phyloP scores from a whole-genome alignment of 2,329 filamentous ascomycete genomes.

The Pseudodiploospora longispora region DNA sequence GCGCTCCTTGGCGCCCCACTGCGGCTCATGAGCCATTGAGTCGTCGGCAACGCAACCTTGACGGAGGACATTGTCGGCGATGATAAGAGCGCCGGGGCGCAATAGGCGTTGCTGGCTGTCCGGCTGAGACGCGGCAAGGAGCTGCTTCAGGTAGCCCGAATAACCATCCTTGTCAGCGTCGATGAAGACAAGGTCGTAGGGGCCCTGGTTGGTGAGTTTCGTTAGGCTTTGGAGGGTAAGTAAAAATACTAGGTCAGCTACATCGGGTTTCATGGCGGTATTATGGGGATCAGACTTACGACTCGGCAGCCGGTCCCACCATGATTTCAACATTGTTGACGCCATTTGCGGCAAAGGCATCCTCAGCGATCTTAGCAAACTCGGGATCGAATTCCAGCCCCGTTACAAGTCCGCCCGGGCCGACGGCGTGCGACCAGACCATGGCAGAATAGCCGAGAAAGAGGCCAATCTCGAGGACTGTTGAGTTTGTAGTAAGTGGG shows the following conservation, averaged over 20 bases:
- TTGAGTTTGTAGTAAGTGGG: background rate
- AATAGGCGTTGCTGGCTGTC: conserved; percentile 29
- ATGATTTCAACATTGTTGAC: conserved; percentile 34
- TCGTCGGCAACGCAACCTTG: conserved; percentile 33
- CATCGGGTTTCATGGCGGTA: background rate
- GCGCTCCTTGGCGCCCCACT: background rate
- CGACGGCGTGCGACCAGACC: conserved; percentile 39
- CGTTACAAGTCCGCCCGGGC: conserved; percentile 32
- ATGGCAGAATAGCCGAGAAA: conserved; percentile 42
- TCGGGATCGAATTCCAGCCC: conserved; percentile 38
- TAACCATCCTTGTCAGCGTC: conserved; percentile 43
- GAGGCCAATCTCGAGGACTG: conserved; percentile 42
- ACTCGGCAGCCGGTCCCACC: conserved; percentile 34
- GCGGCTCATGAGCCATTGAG: conserved; percentile 34
- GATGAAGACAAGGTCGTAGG: conserved; percentile 42
- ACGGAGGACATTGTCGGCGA: conserved; percentile 43
- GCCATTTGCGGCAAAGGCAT: conserved; percentile 29
- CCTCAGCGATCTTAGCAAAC: conserved; percentile 33
- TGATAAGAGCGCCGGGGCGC: conserved; percentile 35
- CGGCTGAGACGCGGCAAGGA: conserved; percentile 31
- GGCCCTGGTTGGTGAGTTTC: conserved; percentile 17
- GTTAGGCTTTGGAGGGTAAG: conserved; percentile 18
- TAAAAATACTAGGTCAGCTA: background rate
- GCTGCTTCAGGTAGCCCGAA: conserved; percentile 32
- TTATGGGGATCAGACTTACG: conserved; percentile 21